Conservation (phyloP, 106 monocot species). For the Dactylorhiza incarnata region DNA sequence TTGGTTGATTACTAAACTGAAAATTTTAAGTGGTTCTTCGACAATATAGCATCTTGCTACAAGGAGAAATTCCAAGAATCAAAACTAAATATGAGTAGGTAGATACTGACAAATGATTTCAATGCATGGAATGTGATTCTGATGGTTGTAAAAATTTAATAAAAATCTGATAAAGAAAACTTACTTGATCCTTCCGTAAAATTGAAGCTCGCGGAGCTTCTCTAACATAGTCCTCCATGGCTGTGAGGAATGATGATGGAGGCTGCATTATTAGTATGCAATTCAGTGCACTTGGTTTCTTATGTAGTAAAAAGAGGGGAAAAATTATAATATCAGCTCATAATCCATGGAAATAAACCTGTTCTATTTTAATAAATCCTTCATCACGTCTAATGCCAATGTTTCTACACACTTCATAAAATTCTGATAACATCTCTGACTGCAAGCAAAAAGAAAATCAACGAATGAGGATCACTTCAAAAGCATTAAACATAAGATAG, state of each 20-base stretch:
- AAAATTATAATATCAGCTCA: not conserved
- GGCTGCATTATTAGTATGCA: slow-evolving; percentile 46
- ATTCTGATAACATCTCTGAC: slow-evolving; percentile 83
- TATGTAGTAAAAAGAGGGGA: not conserved
- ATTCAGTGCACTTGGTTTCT: not conserved
- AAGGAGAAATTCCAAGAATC: not conserved
- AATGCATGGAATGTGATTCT: not conserved
- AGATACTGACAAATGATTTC: not conserved
- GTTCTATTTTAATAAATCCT: slow-evolving; percentile 83
- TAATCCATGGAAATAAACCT: slow-evolving; percentile 32
- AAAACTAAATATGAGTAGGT: not conserved
- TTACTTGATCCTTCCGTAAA: slow-evolving; percentile 13
- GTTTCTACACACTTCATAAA: slow-evolving; percentile 88
- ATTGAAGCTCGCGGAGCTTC: slow-evolving; percentile 48
- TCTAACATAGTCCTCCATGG: slow-evolving; percentile 93
- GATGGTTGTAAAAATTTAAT: not conserved
- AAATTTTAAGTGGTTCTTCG: not conserved
- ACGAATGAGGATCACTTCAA: not conserved
- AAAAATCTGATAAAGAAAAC: not conserved
- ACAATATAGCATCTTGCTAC: not conserved
- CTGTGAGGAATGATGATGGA: slow-evolving; percentile 69
- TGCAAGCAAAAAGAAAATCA: slow-evolving; percentile 20
- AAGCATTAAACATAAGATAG: too few species aligned
- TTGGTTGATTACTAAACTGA: not conserved
- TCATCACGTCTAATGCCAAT: slow-evolving; percentile 83